A percentile compares a stretch with the other conserved stretches of the same genome.
phyloP scores from a whole-genome alignment of 2,329 filamentous ascomycete genomes.

The Coniochaeta sp. region DNA sequence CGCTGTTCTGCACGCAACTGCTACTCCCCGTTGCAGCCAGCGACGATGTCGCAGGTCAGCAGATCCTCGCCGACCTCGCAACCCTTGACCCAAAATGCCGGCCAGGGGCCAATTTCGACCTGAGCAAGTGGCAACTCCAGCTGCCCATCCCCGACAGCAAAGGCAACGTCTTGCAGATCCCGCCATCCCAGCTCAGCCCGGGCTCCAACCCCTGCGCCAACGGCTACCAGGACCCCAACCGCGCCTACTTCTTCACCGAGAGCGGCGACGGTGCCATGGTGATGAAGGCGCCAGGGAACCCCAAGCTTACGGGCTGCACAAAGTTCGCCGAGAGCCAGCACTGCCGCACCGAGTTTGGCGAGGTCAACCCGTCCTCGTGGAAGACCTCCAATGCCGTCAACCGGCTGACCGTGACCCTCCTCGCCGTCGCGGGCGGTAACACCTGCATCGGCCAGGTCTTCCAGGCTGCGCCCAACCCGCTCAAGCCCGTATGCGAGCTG shows the following conservation, averaged over 20 bases:
- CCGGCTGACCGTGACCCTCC: constrained; percentile 21
- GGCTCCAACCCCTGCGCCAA: constrained; percentile 12
- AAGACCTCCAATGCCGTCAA: constrained; percentile 22
- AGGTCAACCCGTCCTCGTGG: constrained; percentile 23
- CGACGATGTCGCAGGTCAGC: background rate
- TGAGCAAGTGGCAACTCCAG: constrained; percentile 26
- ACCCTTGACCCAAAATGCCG: constrained; percentile 9
- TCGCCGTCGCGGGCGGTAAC: constrained; percentile 17
- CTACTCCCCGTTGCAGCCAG: background rate
- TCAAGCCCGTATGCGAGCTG: constrained; percentile 31
- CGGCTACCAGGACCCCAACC: constrained; percentile 20
- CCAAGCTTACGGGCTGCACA: constrained; percentile 22
- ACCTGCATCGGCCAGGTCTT: constrained; percentile 32
- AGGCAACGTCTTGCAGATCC: constrained; percentile 19
- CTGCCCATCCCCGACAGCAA: constrained; percentile 23
- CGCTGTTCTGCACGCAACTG: background rate
- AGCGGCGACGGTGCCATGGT: constrained; percentile 24
- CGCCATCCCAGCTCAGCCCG: constrained; percentile 21
- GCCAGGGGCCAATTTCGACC: constrained; percentile 25
- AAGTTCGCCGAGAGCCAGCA: constrained; percentile 31
- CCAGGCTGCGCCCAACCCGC: constrained; percentile 25
- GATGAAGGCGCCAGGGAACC: constrained; percentile 30
- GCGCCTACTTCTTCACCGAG: constrained; percentile 27
- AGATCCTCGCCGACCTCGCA: background rate
- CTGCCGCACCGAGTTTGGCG: constrained; percentile 34